A percentile compares a stretch with the other conserved stretches of the same genome.
Conservation (phyloP, 2,329 filamentous ascomycete genomes). For the Diaporthe sp. region DNA sequence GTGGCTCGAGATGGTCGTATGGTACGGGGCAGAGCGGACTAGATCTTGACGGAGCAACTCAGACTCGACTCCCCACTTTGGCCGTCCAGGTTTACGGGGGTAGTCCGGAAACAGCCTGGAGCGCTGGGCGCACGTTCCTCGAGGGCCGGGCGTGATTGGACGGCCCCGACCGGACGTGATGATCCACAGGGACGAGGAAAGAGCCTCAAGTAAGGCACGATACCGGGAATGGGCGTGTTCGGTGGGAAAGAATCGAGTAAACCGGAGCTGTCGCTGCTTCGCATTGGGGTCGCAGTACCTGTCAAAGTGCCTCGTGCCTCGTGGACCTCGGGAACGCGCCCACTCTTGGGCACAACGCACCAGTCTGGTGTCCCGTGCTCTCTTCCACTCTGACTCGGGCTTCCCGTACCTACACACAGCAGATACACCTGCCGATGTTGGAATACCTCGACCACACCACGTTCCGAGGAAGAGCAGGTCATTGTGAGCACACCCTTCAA, state of each 20-base stretch:
- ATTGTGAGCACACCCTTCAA: neutral
- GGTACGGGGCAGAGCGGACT: neutral
- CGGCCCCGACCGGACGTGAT: neutral
- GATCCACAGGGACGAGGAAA: constrained; percentile 7
- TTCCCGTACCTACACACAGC: constrained; percentile 14
- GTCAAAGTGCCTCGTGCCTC: constrained; percentile 18
- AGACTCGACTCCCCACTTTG: neutral
- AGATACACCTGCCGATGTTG: neutral
- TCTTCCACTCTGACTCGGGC: constrained; percentile 33
- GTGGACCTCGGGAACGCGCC: constrained; percentile 9
- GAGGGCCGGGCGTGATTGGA: constrained; percentile 25
- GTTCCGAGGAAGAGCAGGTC: neutral
- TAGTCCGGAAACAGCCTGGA: constrained; percentile 17
- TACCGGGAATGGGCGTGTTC: constrained; percentile 1
- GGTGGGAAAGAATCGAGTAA: constrained; percentile 13
- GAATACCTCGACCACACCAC: constrained; percentile 25
- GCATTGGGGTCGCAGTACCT: constrained; percentile 13
- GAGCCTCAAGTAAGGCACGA: constrained; percentile 22
- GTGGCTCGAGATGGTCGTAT: neutral
- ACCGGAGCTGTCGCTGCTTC: neutral
- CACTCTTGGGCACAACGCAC: constrained; percentile 20
- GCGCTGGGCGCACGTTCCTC: neutral
- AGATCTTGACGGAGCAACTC: neutral
- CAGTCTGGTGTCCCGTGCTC: constrained; percentile 25
- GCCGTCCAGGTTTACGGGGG: neutral